Conservation (phyloP, 768 basidiomycete genomes). For the Pleurotus djamor region DNA sequence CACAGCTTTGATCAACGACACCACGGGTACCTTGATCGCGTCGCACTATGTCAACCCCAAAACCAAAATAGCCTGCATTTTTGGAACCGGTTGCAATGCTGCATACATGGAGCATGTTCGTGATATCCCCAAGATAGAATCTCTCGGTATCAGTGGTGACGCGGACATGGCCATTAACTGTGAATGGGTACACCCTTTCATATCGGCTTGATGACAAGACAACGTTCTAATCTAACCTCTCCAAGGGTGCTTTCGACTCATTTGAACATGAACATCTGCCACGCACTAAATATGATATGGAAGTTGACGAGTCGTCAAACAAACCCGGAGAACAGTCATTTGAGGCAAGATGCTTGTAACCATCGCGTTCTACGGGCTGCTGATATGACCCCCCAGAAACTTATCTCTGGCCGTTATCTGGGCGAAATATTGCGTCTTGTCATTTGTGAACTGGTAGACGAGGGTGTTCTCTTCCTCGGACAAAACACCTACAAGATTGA, state of each 20-base stretch:
- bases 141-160: slow-evolving; percentile 63
- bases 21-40: slow-evolving; percentile 96
- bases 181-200: slow-evolving; percentile 69
- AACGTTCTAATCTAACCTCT: not conserved
- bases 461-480: slow-evolving; percentile 95
- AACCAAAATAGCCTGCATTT: slow-evolving; percentile 94
- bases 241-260: slow-evolving; percentile 94
- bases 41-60: slow-evolving; percentile 91
- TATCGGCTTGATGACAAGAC: not conserved
- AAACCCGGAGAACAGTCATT: slow-evolving; percentile 96
- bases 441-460: slow-evolving; percentile 93
- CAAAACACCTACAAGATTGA: slow-evolving; percentile 99
- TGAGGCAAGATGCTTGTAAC: slow-evolving; percentile 48
- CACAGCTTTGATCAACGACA: slow-evolving; percentile 94
- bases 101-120: slow-evolving; percentile 94
- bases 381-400: slow-evolving; percentile 54
- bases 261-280: slow-evolving; percentile 94
- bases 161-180: slow-evolving; percentile 94
- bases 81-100: slow-evolving; percentile 98
- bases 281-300: slow-evolving; percentile 90
- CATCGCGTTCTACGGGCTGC: not conserved
- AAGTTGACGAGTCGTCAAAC: slow-evolving; percentile 92
- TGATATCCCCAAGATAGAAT: slow-evolving; percentile 81
- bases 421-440: slow-evolving; percentile 97
- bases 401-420: slow-evolving; percentile 93